Base-by-base conservation (phyloP, 1,284 basidiomycete species). In the Macrocystidia cucumis region DNA sequence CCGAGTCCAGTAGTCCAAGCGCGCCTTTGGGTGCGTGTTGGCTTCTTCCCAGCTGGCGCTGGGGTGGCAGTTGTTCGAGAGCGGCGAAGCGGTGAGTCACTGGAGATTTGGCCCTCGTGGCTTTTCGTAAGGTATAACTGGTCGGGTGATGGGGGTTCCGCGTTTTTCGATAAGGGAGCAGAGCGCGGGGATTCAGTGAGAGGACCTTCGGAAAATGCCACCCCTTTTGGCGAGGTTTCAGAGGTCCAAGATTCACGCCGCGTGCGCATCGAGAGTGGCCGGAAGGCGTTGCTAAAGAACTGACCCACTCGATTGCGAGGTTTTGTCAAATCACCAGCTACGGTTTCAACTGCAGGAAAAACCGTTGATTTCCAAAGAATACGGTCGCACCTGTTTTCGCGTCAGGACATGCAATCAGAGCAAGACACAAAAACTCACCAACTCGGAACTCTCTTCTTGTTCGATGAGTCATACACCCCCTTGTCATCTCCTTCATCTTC, bases 381-480 rank as follows among this genome's bases (percentile, higher is more conserved):
- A 13, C 84, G 73, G 48, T 88, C 84, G 47, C 84, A 88, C 81
- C 81, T 83, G 20, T 16, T 31, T 33, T 18, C n/a, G 6, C 25
- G 22, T 16, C 12, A 23, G 17, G 19, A 7, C 29, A 27, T 28
- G 13, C 5, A 24, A 1, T 6, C 16, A 28, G 28, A 12, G 17
- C 22, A 32, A 29, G 18, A 35, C 18, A 22, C 40, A 43, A 20
- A 35, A 9, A 56, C 68, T 39, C 42, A 83, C 84, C 85, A 88
- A 49, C 83, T 85, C 2, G 84, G 84, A 19, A 88, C 84, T n/a
- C 84, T 74, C 48, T 77, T 72, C 56, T 88, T 88, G 47, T 72
- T 65, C 9, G 85, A 87, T 14, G 79, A 76, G 54, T 88, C 85
- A 46, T 87, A 87, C 2, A 82, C 76, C 12, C 77, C 79, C 46